phyloP scores from a whole-genome alignment of 2,329 filamentous ascomycete genomes.

The Lasiodiplodia hormozganensis region DNA sequence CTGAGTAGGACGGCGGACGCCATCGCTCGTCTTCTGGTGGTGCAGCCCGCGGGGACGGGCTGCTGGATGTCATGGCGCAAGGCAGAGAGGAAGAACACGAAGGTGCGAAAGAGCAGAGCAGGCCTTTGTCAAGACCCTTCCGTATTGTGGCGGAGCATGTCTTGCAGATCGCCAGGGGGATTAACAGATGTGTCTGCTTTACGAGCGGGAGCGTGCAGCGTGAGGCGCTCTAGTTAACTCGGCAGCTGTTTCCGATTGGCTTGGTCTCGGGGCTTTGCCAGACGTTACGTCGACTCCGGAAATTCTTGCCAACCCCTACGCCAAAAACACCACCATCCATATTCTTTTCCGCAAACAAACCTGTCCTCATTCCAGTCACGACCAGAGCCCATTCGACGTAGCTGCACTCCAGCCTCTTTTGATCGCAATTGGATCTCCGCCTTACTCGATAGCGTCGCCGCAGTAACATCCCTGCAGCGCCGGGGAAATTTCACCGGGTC shows the following conservation, averaged over 20 bases:
- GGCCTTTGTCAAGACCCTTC: not conserved
- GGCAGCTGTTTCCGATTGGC: not conserved
- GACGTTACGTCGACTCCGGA: not conserved
- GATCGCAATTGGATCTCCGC: no score
- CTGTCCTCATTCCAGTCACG: no score
- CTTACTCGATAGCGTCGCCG: no score
- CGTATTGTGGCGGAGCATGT: not conserved
- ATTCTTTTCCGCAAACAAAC: not conserved
- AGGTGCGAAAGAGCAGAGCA: not conserved
- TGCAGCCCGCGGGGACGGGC: not conserved
- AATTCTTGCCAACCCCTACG: not conserved
- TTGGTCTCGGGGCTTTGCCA: not conserved
- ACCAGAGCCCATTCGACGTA: no score
- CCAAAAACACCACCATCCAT: not conserved
- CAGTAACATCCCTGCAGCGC: no score
- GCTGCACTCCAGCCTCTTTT: no score
- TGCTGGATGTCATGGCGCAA: not conserved
- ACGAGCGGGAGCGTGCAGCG: not conserved
- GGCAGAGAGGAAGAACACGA: not conserved
- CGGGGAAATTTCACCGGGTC: no score
- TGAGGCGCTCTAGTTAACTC: not conserved
- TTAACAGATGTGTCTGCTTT: not conserved
- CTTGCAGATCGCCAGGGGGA: not conserved
- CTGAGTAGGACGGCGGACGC: not conserved
- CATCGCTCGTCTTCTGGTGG: not conserved